Evolutionary conservation across 148 eudicot species (phyloP).

Genomic region (Gaultheria prostrata): DNA sequence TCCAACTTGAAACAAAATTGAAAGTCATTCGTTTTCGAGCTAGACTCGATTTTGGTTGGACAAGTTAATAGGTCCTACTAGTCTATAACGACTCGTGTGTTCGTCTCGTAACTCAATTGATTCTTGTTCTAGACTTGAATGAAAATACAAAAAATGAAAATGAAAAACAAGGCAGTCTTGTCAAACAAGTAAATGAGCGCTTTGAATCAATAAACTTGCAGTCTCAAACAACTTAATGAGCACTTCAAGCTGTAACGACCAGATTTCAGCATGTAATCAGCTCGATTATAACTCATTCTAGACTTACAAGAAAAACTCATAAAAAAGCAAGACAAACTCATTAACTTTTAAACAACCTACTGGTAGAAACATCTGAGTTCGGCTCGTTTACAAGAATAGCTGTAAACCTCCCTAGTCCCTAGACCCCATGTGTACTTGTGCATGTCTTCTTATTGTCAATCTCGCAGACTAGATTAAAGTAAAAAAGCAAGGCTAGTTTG

Average conservation of each 20-base stretch:
- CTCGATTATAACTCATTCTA: too few species aligned
- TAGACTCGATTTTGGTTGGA: neutral
- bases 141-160: neutral
- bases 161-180: neutral
- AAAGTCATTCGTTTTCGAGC: neutral
- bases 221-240: too few species aligned
- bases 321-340: too few species aligned
- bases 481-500: constrained; percentile 10
- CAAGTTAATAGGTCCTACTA: neutral
- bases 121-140: neutral
- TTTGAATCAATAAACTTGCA: neutral
- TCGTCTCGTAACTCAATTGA: neutral
- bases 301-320: too few species aligned
- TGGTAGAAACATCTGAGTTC: neutral
- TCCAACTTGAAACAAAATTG: neutral
- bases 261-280: too few species aligned
- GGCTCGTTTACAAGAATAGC: neutral
- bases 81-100: neutral
- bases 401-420: neutral
- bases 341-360: too few species aligned
- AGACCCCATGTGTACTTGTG: neutral
- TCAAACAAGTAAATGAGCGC: neutral
- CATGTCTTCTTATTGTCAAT: constrained; percentile 3
- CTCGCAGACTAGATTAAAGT: neutral
- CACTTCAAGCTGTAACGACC: too few species aligned